phyloP scores from a whole-genome alignment of 2,329 filamentous ascomycete genomes.

The Exserohilum rostratum region DNA sequence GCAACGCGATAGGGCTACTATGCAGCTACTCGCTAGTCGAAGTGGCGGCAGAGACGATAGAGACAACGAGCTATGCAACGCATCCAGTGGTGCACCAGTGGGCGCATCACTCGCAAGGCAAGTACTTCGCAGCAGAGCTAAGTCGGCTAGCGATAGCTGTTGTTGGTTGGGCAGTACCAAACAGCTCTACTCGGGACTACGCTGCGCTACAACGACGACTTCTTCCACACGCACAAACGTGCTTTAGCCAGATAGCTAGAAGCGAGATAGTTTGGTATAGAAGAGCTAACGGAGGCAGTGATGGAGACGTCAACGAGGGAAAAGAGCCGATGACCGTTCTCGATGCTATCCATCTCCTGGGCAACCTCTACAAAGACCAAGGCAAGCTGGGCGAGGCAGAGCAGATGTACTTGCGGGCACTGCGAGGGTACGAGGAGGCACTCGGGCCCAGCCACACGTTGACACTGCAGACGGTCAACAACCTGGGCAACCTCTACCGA shows the following conservation, averaged over 20 bases:
- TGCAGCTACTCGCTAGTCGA: slow-evolving; percentile 36
- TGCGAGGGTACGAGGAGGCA: too few species aligned
- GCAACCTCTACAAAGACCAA: too few species aligned
- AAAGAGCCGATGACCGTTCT: too few species aligned
- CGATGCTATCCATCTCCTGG: too few species aligned
- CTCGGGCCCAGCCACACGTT: too few species aligned
- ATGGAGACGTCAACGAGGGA: too few species aligned
- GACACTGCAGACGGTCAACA: too few species aligned
- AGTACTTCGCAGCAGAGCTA: slow-evolving; percentile 17
- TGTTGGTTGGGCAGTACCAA: slow-evolving; percentile 20
- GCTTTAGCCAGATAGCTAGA: slow-evolving; percentile 8
- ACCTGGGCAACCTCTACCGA: too few species aligned
- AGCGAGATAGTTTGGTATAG: not conserved
- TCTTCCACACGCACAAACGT: slow-evolving; percentile 21
- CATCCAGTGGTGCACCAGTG: slow-evolving; percentile 27
- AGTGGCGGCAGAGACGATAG: slow-evolving; percentile 11
- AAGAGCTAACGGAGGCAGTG: too few species aligned
- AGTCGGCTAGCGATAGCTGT: slow-evolving; percentile 14
- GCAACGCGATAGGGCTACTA: slow-evolving; percentile 24
- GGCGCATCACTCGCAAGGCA: slow-evolving; percentile 20
- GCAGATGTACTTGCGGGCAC: too few species aligned
- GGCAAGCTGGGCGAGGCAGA: too few species aligned
- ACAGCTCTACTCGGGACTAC: slow-evolving; percentile 9
- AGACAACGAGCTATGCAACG: slow-evolving; percentile 26
- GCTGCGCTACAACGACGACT: slow-evolving; percentile 24